Percentiles rank a stretch among this genome's conserved stretches.
phyloP scores from a whole-genome alignment of 345 rosid species.

The Syzygium aqueum region DNA sequence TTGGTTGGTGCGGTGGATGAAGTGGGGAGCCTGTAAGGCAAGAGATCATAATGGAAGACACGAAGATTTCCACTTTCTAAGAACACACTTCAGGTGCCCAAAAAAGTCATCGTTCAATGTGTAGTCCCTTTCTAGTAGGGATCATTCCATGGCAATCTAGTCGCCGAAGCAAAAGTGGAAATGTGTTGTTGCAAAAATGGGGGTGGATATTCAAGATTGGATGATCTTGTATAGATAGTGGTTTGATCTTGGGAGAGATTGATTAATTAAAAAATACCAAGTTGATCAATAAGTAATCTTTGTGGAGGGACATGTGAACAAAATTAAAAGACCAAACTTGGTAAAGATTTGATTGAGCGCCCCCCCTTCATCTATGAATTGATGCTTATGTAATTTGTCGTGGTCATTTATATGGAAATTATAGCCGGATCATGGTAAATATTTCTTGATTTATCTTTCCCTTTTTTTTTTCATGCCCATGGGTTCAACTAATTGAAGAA shows the following conservation, averaged over 20 bases:
- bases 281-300: background rate
- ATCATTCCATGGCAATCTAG: background rate
- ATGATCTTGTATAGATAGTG: background rate
- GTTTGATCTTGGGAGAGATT: background rate
- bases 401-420: background rate
- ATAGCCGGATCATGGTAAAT: background rate
- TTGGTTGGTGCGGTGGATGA: background rate
- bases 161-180: background rate
- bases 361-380: background rate
- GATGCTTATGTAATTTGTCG: background rate
- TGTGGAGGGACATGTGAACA: background rate
- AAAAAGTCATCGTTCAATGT: background rate
- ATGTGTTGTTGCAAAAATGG: background rate
- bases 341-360: background rate
- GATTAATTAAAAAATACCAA: background rate
- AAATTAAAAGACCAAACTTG: background rate
- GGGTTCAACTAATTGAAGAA: background rate
- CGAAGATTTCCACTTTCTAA: background rate
- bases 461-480: background rate
- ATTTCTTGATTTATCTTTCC: background rate
- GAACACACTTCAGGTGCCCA: background rate
- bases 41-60: background rate
- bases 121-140: background rate
- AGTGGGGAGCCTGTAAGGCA: background rate
- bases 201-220: background rate